Conservation (phyloP, 2,329 filamentous ascomycete genomes). For the Fusarium ambrosium region DNA sequence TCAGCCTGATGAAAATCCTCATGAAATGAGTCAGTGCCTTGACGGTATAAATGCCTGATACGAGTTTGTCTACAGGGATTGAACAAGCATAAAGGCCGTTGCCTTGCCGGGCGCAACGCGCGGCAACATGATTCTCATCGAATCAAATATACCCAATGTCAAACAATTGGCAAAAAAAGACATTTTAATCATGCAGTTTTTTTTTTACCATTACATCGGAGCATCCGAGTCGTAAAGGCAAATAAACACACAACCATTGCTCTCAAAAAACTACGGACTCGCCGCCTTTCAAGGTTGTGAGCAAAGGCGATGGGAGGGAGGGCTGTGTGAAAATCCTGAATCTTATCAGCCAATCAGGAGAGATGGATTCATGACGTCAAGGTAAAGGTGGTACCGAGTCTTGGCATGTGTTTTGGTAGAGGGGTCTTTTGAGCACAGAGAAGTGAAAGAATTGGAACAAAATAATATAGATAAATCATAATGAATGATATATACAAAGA, state of each 20-base stretch:
- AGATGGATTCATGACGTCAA: slow-evolving; percentile 46
- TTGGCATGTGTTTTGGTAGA: not conserved
- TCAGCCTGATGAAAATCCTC: slow-evolving; percentile 1
- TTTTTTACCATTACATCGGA: not conserved
- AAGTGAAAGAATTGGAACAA: not conserved
- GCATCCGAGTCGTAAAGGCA: slow-evolving; percentile 10
- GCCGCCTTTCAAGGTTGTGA: slow-evolving; percentile 35
- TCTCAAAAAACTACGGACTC: slow-evolving; percentile 24
- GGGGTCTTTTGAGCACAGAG: not conserved
- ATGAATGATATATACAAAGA: not conserved
- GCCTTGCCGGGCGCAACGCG: slow-evolving; percentile 29
- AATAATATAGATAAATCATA: not conserved
- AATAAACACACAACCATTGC: not conserved
- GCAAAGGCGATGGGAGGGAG: slow-evolving; percentile 25
- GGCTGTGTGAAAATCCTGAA: slow-evolving; percentile 37
- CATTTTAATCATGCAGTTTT: slow-evolving; percentile 12
- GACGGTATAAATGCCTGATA: slow-evolving; percentile 31
- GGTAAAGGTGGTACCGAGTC: slow-evolving; percentile 3
- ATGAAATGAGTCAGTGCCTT: slow-evolving; percentile 6
- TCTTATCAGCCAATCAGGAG: slow-evolving; percentile 39
- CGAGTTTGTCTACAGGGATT: slow-evolving; percentile 32
- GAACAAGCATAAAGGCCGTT: slow-evolving; percentile 10
- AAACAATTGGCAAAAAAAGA: slow-evolving; percentile 14
- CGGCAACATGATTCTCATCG: slow-evolving; percentile 27
- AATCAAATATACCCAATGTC: not conserved